These are phyloP conservation scores for Tephrocybe sp. DNA, from an alignment of 768 basidiomycete species.

Conservation along the genomic window DNA sequence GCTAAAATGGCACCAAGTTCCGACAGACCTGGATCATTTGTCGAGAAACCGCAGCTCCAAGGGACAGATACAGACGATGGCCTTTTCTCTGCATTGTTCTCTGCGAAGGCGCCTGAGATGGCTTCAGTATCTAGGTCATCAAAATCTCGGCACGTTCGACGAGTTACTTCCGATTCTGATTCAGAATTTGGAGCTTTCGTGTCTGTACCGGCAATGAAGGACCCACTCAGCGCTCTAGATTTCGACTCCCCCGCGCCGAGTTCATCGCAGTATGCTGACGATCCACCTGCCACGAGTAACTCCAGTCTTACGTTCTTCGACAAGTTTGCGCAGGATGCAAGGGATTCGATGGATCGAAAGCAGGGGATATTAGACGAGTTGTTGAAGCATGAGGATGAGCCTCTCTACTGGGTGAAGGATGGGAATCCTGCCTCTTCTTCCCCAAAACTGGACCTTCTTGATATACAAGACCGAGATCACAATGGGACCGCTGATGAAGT, in stretches of 20 bases:
- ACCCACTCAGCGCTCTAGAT: constrained; percentile 1
- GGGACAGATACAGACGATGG: not conserved
- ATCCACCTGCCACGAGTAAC: constrained; percentile 4
- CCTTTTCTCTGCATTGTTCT: constrained; percentile 5
- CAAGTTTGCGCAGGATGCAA: constrained; percentile 56
- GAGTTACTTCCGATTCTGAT: constrained; percentile 4
- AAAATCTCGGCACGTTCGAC: not conserved
- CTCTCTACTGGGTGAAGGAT: constrained; percentile 54
- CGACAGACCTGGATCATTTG: not conserved
- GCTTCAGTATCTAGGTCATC: not conserved
- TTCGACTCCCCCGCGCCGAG: not conserved
- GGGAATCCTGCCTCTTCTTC: not conserved
- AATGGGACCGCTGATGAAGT: not conserved
- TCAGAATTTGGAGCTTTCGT: constrained; percentile 13
- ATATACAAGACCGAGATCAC: not conserved
- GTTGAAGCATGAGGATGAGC: constrained; percentile 65
- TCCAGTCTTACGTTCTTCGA: constrained; percentile 55
- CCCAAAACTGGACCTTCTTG: not conserved
- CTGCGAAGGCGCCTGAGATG: not conserved
- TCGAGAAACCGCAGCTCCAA: not conserved
- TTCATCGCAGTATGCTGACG: not conserved
- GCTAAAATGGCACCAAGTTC: constrained; percentile 1
- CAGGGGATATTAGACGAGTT: constrained; percentile 61
- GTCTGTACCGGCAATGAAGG: constrained; percentile 7
- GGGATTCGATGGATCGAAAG: constrained; percentile 48